Base-by-base conservation (phyloP, 2,329 filamentous ascomycete genomes). In the Neocatenulostroma microsporum region DNA sequence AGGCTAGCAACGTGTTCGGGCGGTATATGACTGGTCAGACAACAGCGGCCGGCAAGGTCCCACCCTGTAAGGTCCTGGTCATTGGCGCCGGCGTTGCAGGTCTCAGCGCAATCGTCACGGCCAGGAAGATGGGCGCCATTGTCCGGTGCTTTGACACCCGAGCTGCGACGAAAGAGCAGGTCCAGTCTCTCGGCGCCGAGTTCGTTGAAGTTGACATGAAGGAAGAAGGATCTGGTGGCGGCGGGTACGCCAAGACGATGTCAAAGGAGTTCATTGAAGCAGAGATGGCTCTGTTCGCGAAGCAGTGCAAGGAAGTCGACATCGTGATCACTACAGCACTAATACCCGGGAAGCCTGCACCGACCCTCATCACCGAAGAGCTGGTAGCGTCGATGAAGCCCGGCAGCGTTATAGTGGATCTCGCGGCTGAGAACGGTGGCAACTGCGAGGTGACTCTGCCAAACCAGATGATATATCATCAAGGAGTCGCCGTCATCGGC, bases 281-380 rank as follows among this genome's bases (percentile, higher is more conserved):
- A 5, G 85, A 94, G 60, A 93, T 93, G 85, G 88, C 84, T 59
- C 71, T 94, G 0, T 94, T 94, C 63, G 78, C 84, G 57, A 82
- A 91, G 49, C 87, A 94, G 59, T 84, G 82, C 43, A 74, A 76
- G 41, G 87, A 94, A 25, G 85, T 94, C 34, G 86, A 94, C 60
- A 94, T 94, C 45, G 83, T 94, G 43, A 83, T 94, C 56, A 94
- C 86, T 2, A 94, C 87, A 1, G 87, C 87, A n/a, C 62, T 94
- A 50, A 94, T 94, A 42, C 87, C 87, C 0, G 87, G 86, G 39
- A 82, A 74, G 49, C 82, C 82, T 19, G 85, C 86, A 0, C 87
- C 87, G 0, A 89, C 82, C 53, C 69, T 94, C 20, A 88, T 94
- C 51, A 88, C 82, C 4, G 83, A 84, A 61, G 73, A 76, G 48